Conservation (phyloP, 2,329 filamentous ascomycete species). For the Ceratocystis albifundus region DNA sequence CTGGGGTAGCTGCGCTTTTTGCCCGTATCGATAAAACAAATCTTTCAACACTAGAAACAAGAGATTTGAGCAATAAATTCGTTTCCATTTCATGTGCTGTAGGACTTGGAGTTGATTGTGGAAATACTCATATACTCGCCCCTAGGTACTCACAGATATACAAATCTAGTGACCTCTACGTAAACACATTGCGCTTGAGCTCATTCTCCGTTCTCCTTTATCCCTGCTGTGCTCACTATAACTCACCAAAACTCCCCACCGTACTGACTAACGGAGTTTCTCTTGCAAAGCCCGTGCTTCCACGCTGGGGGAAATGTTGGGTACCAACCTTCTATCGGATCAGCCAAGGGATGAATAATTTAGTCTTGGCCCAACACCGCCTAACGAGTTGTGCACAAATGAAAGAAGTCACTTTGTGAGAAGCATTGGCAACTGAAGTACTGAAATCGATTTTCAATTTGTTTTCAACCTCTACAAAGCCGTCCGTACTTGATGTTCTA, state of each 20-base stretch:
- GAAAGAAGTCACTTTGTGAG: background rate
- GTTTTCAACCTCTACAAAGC: background rate
- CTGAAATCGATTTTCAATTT: background rate
- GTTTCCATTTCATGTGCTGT: no score
- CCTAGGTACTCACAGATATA: no score
- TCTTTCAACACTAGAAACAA: background rate
- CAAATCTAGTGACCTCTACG: no score
- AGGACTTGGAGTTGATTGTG: no score
- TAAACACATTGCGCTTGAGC: no score
- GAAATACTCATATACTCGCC: no score
- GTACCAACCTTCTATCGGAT: constrained; percentile 15
- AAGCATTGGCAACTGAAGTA: background rate
- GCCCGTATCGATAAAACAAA: background rate
- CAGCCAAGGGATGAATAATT: background rate
- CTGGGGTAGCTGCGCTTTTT: background rate
- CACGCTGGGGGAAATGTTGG: constrained; percentile 17
- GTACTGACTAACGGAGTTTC: background rate
- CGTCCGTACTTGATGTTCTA: no score
- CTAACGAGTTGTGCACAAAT: background rate
- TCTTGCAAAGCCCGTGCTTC: constrained; percentile 3
- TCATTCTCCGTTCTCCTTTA: background rate
- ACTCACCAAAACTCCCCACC: background rate
- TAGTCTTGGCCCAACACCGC: constrained; percentile 5
- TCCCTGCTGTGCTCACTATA: constrained; percentile 4
- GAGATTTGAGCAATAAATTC: background rate